These are phyloP conservation scores for Umbelopsis ramanniana DNA, from an alignment of 192 early-diverging fungal species.

Conservation along the genomic window DNA sequence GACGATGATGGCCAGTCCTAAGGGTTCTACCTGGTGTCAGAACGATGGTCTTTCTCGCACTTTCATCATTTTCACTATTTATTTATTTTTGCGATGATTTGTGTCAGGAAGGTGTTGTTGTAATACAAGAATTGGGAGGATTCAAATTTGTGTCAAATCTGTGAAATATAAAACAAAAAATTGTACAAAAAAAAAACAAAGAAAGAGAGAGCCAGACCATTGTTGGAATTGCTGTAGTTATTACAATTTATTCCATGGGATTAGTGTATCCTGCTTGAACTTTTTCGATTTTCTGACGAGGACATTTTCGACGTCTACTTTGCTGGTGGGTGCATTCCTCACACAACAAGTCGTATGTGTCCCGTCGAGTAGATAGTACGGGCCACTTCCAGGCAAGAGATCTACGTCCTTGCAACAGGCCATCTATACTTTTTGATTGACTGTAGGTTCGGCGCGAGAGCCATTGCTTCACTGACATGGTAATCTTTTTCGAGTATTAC, in stretches of 20 bases:
- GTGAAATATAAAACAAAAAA: too few relatives aligned
- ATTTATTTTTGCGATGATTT: background rate
- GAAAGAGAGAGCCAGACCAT: too few relatives aligned
- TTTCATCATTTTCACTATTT: too few relatives aligned
- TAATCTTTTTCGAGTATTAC: background rate
- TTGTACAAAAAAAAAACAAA: background rate
- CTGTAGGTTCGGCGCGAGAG: background rate
- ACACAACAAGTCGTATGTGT: background rate
- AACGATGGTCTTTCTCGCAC: background rate
- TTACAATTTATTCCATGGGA: background rate
- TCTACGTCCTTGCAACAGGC: background rate
- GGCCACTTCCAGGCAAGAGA: background rate
- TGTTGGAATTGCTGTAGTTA: background rate
- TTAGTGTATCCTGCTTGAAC: conserved; percentile 3
- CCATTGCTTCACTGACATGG: background rate
- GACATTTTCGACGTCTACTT: background rate
- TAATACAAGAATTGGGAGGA: too few relatives aligned
- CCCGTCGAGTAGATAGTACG: background rate
- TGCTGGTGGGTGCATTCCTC: background rate
- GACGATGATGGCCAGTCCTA: background rate
- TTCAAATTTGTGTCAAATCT: too few relatives aligned
- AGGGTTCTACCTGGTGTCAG: too few relatives aligned
- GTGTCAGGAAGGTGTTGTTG: too few relatives aligned
- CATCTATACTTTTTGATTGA: background rate
- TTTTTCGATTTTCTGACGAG: background rate